These are phyloP conservation scores for Iberis pinnata DNA, from an alignment of 345 rosid species.

Conservation along the genomic window DNA sequence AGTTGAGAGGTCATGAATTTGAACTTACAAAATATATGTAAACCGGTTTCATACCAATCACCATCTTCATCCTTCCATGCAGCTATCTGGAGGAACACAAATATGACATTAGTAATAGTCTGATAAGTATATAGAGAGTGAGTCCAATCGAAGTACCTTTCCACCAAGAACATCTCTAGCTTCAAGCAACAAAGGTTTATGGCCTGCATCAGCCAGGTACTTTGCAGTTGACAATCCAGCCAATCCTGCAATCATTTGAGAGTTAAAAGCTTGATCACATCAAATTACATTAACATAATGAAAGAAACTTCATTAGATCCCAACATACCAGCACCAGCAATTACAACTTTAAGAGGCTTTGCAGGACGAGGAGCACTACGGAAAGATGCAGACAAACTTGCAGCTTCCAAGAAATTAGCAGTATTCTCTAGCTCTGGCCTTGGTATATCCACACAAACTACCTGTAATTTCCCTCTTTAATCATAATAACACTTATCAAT, in stretches of 20 bases:
- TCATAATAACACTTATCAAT: background rate
- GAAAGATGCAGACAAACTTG: conserved; percentile 66
- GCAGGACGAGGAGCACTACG: conserved; percentile 54
- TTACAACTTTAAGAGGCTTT: conserved; percentile 68
- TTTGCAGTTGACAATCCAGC: conserved; percentile 93
- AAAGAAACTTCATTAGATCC: background rate
- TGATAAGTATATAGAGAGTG: background rate
- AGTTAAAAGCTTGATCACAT: conserved; percentile 11
- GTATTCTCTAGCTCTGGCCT: conserved; percentile 80
- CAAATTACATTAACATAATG: background rate
- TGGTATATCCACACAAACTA: conserved; percentile 75
- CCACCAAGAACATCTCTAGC: conserved; percentile 95
- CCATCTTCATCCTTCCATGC: conserved; percentile 96
- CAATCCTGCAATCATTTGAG: conserved; percentile 49
- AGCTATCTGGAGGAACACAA: conserved; percentile 50
- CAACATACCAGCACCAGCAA: conserved; percentile 82
- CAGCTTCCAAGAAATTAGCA: conserved; percentile 78
- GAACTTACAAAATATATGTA: conserved; percentile 91
- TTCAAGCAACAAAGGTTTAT: conserved; percentile 69
- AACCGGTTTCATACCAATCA: conserved; percentile 91
- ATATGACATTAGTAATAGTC: background rate
- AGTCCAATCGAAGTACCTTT: conserved; percentile 49
- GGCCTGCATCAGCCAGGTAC: conserved; percentile 95
- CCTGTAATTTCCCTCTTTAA: conserved; percentile 32
- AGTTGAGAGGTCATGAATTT: background rate